A percentile compares a stretch with the other conserved stretches of the same genome.
phyloP scores from a whole-genome alignment of 139 green algal genomes.

The Prasinococcaceae sp. region DNA sequence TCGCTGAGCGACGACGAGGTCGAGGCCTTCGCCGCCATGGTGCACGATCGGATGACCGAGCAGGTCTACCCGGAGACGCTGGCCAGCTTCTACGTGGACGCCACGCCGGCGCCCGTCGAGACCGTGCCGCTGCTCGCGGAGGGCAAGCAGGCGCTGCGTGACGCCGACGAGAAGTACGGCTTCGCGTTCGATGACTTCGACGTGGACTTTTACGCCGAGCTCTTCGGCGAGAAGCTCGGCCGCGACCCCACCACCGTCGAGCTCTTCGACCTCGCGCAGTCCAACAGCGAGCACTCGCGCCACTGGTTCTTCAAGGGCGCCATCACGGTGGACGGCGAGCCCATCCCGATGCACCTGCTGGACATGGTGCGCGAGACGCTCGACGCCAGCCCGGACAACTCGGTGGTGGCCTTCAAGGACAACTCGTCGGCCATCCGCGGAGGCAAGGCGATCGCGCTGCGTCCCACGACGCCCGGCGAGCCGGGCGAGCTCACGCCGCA shows the following conservation, averaged over 20 bases:
- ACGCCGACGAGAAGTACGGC: not conserved
- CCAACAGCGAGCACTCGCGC: constrained; percentile 65
- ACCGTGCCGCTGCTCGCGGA: constrained; percentile 68
- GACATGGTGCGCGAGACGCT: constrained; percentile 65
- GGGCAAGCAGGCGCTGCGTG: constrained; percentile 30
- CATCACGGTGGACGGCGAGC: constrained; percentile 74
- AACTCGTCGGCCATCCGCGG: constrained; percentile 88
- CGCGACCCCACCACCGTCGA: constrained; percentile 96
- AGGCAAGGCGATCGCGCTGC: constrained; percentile 47
- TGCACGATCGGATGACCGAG: constrained; percentile 97
- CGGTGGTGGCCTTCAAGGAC: constrained; percentile 96
- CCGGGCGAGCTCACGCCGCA: constrained; percentile 45
- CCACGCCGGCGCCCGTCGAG: constrained; percentile 47
- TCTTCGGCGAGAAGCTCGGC: constrained; percentile 65
- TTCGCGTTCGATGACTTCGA: too few relatives aligned
- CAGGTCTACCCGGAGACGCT: constrained; percentile 65
- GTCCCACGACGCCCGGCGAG: constrained; percentile 55
- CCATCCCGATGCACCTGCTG: constrained; percentile 50
- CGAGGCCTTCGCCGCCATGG: constrained; percentile 25
- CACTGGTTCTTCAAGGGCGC: constrained; percentile 54
- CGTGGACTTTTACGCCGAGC: constrained; percentile 29
- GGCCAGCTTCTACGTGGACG: constrained; percentile 35
- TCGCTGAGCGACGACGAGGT: constrained; percentile 24
- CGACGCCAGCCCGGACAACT: constrained; percentile 73
- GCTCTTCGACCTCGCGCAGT: constrained; percentile 98